Percentiles rank a stretch among this genome's conserved stretches.
These are phyloP conservation scores for Lachancea nothofagi DNA, from an alignment of 805 yeast genomes.

Conservation along the genomic window DNA sequence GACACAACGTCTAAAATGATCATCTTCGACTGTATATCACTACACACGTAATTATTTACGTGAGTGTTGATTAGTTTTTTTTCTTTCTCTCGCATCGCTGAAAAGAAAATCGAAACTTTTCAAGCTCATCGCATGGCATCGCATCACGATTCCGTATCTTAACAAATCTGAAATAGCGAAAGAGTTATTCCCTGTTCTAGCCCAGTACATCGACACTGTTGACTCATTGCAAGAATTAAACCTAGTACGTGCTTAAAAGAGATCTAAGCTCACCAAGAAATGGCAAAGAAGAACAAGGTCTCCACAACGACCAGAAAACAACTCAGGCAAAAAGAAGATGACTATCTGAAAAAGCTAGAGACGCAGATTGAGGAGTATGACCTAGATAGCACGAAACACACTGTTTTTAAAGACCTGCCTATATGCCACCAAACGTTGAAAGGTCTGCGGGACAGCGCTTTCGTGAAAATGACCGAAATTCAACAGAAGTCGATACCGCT, in stretches of 20 bases:
- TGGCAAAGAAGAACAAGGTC: conserved; percentile 36
- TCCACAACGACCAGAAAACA: conserved; percentile 36
- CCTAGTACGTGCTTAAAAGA: not conserved
- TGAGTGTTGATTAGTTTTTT: too few relatives aligned
- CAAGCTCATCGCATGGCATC: conserved; percentile 18
- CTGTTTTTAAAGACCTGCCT: conserved; percentile 75
- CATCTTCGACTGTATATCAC: not conserved
- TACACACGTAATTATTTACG: not conserved
- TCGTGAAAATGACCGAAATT: conserved; percentile 75
- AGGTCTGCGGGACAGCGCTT: conserved; percentile 77
- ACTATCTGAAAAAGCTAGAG: conserved; percentile 40
- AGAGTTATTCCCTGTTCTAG: too few relatives aligned
- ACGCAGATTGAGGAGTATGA: conserved; percentile 51
- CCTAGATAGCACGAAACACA: conserved; percentile 33
- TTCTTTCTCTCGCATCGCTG: conserved; percentile 2
- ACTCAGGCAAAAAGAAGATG: conserved; percentile 34
- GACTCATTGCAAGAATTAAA: too few relatives aligned
- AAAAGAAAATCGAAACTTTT: conserved; percentile 7
- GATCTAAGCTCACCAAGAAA: conserved; percentile 10
- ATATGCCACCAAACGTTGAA: conserved; percentile 54
- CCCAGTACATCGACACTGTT: too few relatives aligned
- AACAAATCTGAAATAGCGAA: too few relatives aligned
- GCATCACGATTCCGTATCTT: too few relatives aligned
- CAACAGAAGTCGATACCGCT: conserved; percentile 74
- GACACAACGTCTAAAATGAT: too few relatives aligned